Percentiles rank a stretch among this genome's conserved stretches.
These are phyloP conservation scores for Vaccinium corymbosum DNA, from an alignment of 148 eudicot species.

Conservation along the genomic window DNA sequence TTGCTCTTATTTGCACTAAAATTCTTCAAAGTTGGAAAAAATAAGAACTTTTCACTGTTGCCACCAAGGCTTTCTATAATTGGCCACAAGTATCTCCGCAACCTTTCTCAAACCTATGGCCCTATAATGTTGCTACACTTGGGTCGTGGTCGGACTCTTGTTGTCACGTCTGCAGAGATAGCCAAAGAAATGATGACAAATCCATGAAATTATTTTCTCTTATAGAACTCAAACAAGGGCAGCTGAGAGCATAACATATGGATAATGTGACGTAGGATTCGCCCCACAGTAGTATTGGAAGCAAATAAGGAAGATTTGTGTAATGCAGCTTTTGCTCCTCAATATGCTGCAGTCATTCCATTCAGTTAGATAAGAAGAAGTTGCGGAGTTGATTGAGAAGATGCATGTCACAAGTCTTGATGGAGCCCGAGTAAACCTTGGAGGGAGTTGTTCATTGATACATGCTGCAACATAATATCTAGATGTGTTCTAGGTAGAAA, in stretches of 20 bases:
- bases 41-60: neutral
- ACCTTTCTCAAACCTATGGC: neutral
- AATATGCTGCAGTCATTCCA: neutral
- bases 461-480: neutral
- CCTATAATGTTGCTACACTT: neutral
- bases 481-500: neutral
- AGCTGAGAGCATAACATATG: neutral
- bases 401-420: neutral
- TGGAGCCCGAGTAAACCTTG: neutral
- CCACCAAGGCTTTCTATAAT: conserved; percentile 10
- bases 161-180: neutral
- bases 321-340: neutral
- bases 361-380: neutral
- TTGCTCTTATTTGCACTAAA: neutral
- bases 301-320: neutral
- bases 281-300: neutral
- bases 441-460: neutral
- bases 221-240: neutral
- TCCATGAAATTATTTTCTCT: neutral
- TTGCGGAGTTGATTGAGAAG: neutral
- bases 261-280: neutral
- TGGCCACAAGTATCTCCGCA: neutral
- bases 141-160: neutral
- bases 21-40: neutral
- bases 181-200: neutral